Conservation (phyloP, 768 basidiomycete species). For the Coprinopsis sp. region DNA sequence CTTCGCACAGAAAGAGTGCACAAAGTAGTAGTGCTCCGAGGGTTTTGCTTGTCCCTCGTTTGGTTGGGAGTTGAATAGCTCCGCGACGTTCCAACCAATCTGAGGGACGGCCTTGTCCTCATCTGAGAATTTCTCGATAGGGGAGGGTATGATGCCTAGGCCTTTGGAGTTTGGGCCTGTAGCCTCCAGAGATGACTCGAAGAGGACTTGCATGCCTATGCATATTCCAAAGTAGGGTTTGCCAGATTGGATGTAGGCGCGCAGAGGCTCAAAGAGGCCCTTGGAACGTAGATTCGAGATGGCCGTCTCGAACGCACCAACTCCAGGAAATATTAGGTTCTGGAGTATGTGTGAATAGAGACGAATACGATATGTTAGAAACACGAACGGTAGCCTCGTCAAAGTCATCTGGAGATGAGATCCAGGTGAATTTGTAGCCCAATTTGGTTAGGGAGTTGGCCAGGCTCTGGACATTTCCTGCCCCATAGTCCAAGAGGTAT, state of each 20-base stretch:
- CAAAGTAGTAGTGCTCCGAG: conserved; percentile 87
- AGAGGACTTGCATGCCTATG: conserved; percentile 97
- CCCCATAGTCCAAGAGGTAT: conserved; percentile 95
- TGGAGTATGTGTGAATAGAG: conserved; percentile 26
- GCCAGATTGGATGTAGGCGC: conserved; percentile 78
- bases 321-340: conserved; percentile 96
- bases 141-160: conserved; percentile 78
- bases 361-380: conserved; percentile 4
- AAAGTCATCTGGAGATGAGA: conserved; percentile 76
- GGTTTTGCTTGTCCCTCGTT: conserved; percentile 44
- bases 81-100: conserved; percentile 93
- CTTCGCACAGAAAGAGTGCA: conserved; percentile 88
- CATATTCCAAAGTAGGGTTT: conserved; percentile 97
- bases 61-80: conserved; percentile 44
- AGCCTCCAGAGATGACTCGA: conserved; percentile 80
- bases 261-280: conserved; percentile 77
- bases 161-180: conserved; percentile 65
- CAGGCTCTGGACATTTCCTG: conserved; percentile 90
- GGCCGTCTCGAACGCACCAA: conserved; percentile 89
- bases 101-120: conserved; percentile 87
- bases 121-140: conserved; percentile 70
- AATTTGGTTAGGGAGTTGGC: conserved; percentile 86
- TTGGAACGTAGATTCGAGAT: conserved; percentile 67
- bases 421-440: conserved; percentile 88
- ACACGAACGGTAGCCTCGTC: conserved; percentile 79